A percentile compares a stretch with the other conserved stretches of the same genome.
Conservation (phyloP, 768 basidiomycete genomes). For the Tephrocybe sp. region DNA sequence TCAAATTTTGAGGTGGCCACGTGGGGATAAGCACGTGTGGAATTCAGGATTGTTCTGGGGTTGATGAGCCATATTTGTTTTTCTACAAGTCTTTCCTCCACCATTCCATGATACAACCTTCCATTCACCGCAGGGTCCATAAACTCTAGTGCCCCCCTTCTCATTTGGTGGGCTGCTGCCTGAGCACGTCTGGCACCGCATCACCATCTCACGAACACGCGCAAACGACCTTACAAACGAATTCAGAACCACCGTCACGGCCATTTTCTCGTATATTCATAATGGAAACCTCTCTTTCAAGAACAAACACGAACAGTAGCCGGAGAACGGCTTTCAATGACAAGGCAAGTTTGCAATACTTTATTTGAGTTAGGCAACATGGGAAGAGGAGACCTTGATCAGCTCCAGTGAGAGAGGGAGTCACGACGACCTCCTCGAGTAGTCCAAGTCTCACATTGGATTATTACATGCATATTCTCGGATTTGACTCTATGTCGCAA, state of each 20-base stretch:
- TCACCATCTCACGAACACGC: constrained; percentile 9
- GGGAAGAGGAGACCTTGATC: no score
- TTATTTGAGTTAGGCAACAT: neutral
- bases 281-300: constrained; percentile 13
- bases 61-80: neutral
- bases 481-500: no score
- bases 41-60: neutral
- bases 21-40: neutral
- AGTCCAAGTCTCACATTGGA: no score
- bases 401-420: no score
- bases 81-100: neutral
- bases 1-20: neutral
- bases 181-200: neutral
- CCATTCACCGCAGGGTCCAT: constrained; percentile 11
- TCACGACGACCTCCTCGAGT: no score
- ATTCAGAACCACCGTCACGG: neutral
- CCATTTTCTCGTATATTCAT: neutral
- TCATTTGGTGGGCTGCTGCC: constrained; percentile 1
- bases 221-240: constrained; percentile 3
- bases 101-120: constrained; percentile 10
- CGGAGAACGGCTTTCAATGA: constrained; percentile 6
- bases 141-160: neutral
- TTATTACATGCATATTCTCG: no score
- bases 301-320: constrained; percentile 8
- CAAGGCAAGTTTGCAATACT: constrained; percentile 8